Conservation (phyloP, 106 monocot genomes). For the Platanthera guangdongensis region DNA sequence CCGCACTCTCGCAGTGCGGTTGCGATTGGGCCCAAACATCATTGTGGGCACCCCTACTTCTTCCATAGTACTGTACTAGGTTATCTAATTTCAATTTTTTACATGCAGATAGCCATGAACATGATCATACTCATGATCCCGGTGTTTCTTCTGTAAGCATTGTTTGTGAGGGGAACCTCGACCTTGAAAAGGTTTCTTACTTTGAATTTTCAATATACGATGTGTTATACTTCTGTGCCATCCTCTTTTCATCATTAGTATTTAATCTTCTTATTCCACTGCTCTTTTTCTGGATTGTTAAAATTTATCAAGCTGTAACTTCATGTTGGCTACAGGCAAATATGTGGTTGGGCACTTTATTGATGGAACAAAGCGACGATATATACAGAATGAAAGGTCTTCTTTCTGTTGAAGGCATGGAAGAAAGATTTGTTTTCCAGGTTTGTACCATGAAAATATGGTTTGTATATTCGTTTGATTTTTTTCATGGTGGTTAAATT, state of each 20-base stretch:
- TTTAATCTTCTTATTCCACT: background rate
- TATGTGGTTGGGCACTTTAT: constrained; percentile 89
- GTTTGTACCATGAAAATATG: constrained; percentile 23
- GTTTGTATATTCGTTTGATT: background rate
- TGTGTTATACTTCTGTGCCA: background rate
- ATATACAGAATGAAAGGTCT: constrained; percentile 99
- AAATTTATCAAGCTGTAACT: background rate
- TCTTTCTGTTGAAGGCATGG: constrained; percentile 86
- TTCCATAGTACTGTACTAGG: background rate
- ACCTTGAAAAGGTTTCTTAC: constrained; percentile 75
- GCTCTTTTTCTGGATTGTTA: background rate
- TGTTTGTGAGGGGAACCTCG: constrained; percentile 85
- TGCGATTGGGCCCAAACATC: no score
- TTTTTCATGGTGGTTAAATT: background rate
- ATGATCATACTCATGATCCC: constrained; percentile 94
- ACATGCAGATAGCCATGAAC: constrained; percentile 30
- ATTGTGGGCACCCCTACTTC: no score
- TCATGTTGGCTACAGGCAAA: constrained; percentile 57
- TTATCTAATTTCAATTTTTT: background rate
- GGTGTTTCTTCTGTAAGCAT: constrained; percentile 99
- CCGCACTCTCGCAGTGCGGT: no score
- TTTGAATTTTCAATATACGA: constrained; percentile 1
- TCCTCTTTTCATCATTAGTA: background rate
- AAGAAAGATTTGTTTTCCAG: constrained; percentile 96
- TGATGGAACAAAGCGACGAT: constrained; percentile 90